Evolutionary conservation across 2,329 filamentous ascomycete species (phyloP), one percentile per base, ranked within the genome.

Genomic region (Hypomyces perniciosus): DNA sequence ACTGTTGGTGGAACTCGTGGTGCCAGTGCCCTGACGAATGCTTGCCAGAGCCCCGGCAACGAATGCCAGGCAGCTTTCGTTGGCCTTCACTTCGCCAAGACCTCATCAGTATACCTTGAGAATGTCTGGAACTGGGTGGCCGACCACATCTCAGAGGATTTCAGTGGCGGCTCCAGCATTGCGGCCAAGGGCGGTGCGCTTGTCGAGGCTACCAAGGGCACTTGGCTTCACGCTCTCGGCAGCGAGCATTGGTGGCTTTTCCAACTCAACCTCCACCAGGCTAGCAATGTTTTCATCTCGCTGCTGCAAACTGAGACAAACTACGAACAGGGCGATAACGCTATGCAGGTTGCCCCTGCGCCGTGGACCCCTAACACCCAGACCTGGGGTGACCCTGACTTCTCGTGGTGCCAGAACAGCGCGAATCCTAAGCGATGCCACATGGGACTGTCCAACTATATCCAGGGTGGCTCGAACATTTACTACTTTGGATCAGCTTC

Each of bases 161-260:
- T 79, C 35, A 68, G 73, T 45, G 74, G 73, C 12, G 70, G 70
- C 2, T 65, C 62, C 48, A 72, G 63, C 59, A 77, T 76, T 53
- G 74, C 73, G 5, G 71, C 64, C 42, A 79, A 76, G 39, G 72
- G 78, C 10, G 75, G 76, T 33, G 60, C 72, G 0, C 65, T 77
- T 4, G 64, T 76, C 44, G 73, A 79, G 57, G 70, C 70, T n/a
- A 71, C 68, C 9, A 66, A 68, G 9, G 73, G 75, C 4, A 76
- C 73, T 35, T 82, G 78, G 79, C 65, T 82, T 45, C 55, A 61
- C 45, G 62, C 57, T 5, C 48, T 64, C 42, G 75, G 79, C 3
- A 75, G 71, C 46, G 80, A 83, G 66, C 79, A 83, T 61, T 75
- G 73, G 64, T 74, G 74, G 62, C 64, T 83, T 44, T 83, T 83